Conservation (phyloP, 805 yeast genomes). For the Candida manassasensis region DNA sequence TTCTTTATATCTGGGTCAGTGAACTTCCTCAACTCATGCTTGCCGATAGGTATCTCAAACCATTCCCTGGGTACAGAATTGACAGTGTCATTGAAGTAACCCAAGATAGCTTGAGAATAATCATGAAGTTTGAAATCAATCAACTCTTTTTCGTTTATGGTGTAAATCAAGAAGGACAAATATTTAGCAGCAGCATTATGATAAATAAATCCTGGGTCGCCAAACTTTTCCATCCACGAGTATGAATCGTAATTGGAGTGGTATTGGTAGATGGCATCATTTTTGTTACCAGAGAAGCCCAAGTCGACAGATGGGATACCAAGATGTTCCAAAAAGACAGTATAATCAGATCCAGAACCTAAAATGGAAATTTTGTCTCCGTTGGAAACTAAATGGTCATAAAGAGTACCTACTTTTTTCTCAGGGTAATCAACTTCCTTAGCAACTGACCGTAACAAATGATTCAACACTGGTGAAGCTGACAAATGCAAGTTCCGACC, state of each 20-base stretch:
- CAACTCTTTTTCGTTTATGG: slow-evolving; percentile 55
- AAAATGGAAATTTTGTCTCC: slow-evolving; percentile 36
- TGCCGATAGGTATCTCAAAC: slow-evolving; percentile 19
- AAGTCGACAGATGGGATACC: slow-evolving; percentile 62
- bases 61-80: slow-evolving; percentile 30
- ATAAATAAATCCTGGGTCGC: slow-evolving; percentile 48
- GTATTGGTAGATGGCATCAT: slow-evolving; percentile 51
- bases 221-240: slow-evolving; percentile 48
- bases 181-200: slow-evolving; percentile 59
- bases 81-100: slow-evolving; percentile 29
- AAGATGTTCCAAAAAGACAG: slow-evolving; percentile 59
- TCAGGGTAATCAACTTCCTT: slow-evolving; percentile 42
- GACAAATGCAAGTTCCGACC: slow-evolving; percentile 47
- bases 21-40: slow-evolving; percentile 41
- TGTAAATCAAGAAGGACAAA: slow-evolving; percentile 50
- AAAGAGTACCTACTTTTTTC: slow-evolving; percentile 36
- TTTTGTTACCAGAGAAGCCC: slow-evolving; percentile 29
- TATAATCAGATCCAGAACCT: slow-evolving; percentile 51
- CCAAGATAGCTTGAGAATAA: slow-evolving; percentile 42
- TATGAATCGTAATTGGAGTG: slow-evolving; percentile 58
- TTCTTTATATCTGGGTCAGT: slow-evolving; percentile 41
- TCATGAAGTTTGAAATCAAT: slow-evolving; percentile 42
- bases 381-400: slow-evolving; percentile 40
- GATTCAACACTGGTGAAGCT: slow-evolving; percentile 55
- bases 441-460: slow-evolving; percentile 42